Evolutionary conservation across 129 eudicot species (phyloP), one percentile per base, ranked within the genome.

Genomic region (Erigeron canadensis): DNA sequence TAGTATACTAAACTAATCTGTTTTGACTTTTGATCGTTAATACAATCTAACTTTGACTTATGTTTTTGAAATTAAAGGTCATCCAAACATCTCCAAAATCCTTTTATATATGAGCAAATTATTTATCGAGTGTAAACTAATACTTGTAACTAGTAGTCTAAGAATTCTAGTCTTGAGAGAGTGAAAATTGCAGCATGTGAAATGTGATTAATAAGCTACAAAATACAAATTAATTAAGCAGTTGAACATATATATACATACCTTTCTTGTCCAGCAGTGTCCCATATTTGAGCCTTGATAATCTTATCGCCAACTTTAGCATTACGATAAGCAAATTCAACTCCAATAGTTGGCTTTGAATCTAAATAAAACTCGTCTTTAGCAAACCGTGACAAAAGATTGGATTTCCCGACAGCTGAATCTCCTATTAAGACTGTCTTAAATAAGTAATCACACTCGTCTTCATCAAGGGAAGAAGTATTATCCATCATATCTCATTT

Each of bases 221-320:
- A n/a, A n/a, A n/a, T n/a, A n/a, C n/a, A n/a, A n/a, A n/a, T n/a
- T n/a, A n/a, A n/a, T n/a, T n/a, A n/a, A 28, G 34, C 2, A 28
- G 34, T 28, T 28, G 34, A 28, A 28, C 34, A 28, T n/a, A n/a
- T n/a, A n/a, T n/a, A n/a, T n/a, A n/a, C n/a, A n/a, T 79, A 89
- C 96, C 96, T 89, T 83, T 89, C 96, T 84, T 89, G 96, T 71
- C 96, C 96, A 39, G 96, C 96, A 65, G 96, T 90, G 72, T 90
- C 96, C 96, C 96, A 86, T 65, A 90, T 72, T 67, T 90, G 96
- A 61, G 96, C 86, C 77, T 90, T 90, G 55, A 90, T 78, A 64
- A 85, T 81, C 71, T 90, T 90, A 81, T 87, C 91, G 2, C 85
- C 94, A 8, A 90, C 84, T 71, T 68, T 90, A 11, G 87, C 65